Evolutionary conservation across 306 rosid genomes (phyloP).

Genomic region (Pachyrhizus erosus): DNA sequence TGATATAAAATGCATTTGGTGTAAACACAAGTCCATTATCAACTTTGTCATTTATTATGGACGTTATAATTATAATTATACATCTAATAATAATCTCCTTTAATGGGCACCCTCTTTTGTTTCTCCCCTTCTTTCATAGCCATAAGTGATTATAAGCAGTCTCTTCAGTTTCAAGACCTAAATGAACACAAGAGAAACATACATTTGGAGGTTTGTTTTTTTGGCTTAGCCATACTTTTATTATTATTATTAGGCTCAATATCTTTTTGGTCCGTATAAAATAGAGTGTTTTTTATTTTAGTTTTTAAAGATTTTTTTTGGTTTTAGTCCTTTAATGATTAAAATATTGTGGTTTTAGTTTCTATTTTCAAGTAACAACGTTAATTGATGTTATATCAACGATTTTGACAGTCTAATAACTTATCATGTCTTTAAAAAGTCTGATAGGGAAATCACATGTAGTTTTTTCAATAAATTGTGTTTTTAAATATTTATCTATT

Average conservation of each 20-base stretch:
- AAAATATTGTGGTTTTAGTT: no score
- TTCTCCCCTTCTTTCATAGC: conserved; percentile 56
- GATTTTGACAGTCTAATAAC: no score
- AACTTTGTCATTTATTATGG: conserved; percentile 31
- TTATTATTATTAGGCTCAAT: background rate
- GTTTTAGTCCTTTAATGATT: no score
- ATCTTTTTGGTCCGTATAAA: no score
- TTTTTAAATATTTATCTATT: no score
- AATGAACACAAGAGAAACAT: conserved; percentile 93
- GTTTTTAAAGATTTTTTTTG: no score
- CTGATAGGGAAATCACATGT: no score
- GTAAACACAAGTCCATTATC: conserved; percentile 1
- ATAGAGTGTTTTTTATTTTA: no score
- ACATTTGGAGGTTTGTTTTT: conserved; percentile 64
- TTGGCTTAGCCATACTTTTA: background rate
- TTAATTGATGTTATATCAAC: no score
- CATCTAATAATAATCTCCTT: conserved; percentile 7
- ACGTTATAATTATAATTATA: background rate
- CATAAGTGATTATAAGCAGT: conserved; percentile 83
- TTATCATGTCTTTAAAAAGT: no score
- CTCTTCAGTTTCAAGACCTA: conserved; percentile 85
- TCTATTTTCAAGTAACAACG: no score
- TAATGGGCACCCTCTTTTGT: conserved; percentile 21
- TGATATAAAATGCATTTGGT: background rate
- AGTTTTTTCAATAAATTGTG: no score